These are phyloP conservation scores for Naganishia liquefaciens DNA, from an alignment of 1,284 basidiomycete species.

Conservation along the genomic window DNA sequence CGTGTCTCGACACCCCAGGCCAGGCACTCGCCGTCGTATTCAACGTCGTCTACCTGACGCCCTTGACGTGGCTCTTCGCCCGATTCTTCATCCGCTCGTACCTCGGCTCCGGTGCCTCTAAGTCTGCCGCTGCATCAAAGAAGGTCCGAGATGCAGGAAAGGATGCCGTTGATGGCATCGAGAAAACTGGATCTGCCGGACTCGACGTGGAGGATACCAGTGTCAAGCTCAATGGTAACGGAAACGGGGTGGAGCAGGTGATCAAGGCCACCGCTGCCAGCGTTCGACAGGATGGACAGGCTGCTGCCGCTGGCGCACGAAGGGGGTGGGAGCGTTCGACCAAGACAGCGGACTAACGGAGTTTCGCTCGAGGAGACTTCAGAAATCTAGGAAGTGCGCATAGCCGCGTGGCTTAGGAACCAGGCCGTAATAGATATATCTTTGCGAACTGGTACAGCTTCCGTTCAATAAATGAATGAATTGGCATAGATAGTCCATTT, in stretches of 20 bases:
- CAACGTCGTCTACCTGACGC: conserved; percentile 33
- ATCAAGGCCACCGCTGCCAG: conserved; percentile 22
- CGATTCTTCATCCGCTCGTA: conserved; percentile 34
- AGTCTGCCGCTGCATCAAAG: not conserved
- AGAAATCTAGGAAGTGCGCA: too few relatives aligned
- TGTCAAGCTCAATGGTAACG: conserved; percentile 29
- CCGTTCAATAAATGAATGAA: too few relatives aligned
- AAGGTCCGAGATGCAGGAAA: conserved; percentile 28
- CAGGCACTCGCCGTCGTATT: conserved; percentile 33
- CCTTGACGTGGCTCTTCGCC: conserved; percentile 34
- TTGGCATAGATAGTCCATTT: too few relatives aligned
- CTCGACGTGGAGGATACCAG: conserved; percentile 27
- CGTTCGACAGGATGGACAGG: conserved; percentile 24
- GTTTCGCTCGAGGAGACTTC: too few relatives aligned
- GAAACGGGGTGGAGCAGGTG: conserved; percentile 19
- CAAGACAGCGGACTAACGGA: conserved; percentile 26
- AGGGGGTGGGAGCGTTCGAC: conserved; percentile 30
- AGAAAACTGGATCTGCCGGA: conserved; percentile 12
- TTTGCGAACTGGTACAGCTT: too few relatives aligned
- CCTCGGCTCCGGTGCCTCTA: conserved; percentile 9
- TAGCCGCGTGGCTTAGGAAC: too few relatives aligned
- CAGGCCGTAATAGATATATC: too few relatives aligned
- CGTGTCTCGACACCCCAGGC: conserved; percentile 31
- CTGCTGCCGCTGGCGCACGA: conserved; percentile 4
- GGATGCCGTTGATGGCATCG: conserved; percentile 22